Base-by-base conservation (phyloP, 495 filamentous ascomycete species). In the Aspergillus ostianus region DNA sequence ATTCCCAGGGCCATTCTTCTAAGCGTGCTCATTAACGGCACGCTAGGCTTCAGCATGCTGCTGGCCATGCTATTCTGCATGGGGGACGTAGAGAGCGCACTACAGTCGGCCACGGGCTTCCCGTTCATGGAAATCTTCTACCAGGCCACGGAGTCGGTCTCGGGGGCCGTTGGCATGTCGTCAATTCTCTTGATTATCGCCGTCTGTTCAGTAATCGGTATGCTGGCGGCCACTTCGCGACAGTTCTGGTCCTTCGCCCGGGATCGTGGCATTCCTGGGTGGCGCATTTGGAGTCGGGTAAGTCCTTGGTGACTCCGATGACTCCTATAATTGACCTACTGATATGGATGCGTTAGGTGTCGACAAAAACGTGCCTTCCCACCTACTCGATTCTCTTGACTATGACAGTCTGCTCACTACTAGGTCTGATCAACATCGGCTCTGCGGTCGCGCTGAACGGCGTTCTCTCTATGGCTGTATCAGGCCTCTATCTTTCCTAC, bases 191-290 rank as follows among this genome's bases (percentile, higher is more conserved):
- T 79, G 0, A 65, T 77, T 0, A 69, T 82, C 52, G 70, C 67
- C 6, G 60, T 75, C n/a, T 76, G 70, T 9, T 74, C 73, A 0
- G 71, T 70, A 0, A 74, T 84, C 9, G 73, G 78, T 6, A 72
- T 76, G 60, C 58, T 80, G 32, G 81, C 82, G n/a, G 75, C 82
- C 0, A 65, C 78, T 1, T 83, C 82, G 10, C 75, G 84, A 2
- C 73, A 82, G 61, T 70, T 80, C 26, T 86, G 82, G 81, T 77
- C 82, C 0, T 84, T 85, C 58, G 73, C 81, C 0, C 72, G 83
- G 4, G 83, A 85, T 57, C 71, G 75, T 13, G 82, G 79, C 8
- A 60, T 84, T n/a, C 82, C 82, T 0, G 74, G 77, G 17, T 78
- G 73, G 59, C 58, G 62, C 9, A 46, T 73, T 0, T 71, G 81